These are phyloP conservation scores for Citrus australasica DNA, from an alignment of 345 rosid genomes.

Conservation along the genomic window DNA sequence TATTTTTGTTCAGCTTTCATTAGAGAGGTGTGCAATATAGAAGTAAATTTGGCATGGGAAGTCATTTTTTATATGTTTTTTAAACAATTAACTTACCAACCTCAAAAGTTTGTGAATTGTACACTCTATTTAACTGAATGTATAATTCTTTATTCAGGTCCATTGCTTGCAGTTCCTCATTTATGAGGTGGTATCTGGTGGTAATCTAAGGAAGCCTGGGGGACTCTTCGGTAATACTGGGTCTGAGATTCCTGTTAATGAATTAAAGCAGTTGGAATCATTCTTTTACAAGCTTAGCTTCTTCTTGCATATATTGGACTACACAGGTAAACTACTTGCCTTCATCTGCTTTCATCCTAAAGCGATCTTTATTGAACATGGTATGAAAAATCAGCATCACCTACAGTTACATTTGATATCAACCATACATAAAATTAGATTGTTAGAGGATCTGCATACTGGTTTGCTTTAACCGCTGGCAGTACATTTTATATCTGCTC, in stretches of 20 bases:
- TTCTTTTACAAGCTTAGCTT: constrained; percentile 98
- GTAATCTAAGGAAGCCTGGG: constrained; percentile 96
- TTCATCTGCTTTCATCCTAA: background rate
- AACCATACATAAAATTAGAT: background rate
- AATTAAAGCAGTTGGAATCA: constrained; percentile 87
- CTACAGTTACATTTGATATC: background rate
- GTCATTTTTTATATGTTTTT: background rate
- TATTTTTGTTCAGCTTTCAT: background rate
- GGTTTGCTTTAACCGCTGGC: background rate
- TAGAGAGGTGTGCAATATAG: background rate
- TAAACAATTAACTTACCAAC: background rate
- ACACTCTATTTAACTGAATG: background rate
- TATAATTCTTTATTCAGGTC: constrained; percentile 42
- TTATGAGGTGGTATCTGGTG: constrained; percentile 98
- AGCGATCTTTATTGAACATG: background rate
- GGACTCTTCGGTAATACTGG: constrained; percentile 98
- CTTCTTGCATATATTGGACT: constrained; percentile 94
- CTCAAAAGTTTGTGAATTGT: background rate
- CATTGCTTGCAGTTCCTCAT: constrained; percentile 96
- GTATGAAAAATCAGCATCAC: background rate
- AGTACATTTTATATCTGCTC: background rate
- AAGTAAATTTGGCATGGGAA: background rate
- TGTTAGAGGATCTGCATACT: background rate
- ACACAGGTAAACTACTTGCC: constrained; percentile 55
- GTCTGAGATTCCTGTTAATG: constrained; percentile 94